These are phyloP conservation scores for Beauveria varroae DNA, from an alignment of 2,329 filamentous ascomycete genomes.

Conservation along the genomic window DNA sequence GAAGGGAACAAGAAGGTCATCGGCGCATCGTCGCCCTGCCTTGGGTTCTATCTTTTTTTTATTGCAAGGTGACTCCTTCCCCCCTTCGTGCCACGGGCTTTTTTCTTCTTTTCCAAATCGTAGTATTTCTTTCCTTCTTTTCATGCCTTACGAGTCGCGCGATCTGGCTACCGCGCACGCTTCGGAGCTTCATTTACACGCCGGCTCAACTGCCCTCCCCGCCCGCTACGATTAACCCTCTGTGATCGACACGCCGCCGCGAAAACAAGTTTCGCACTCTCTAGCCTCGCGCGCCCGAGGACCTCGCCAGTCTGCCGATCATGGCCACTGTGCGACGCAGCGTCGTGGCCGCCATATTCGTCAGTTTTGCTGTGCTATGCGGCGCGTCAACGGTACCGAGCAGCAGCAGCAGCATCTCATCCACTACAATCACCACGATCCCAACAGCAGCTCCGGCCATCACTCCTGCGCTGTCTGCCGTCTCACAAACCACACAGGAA, in stretches of 20 bases:
- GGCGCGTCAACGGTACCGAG: background rate
- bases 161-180: background rate
- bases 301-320: background rate
- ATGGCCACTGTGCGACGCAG: conserved; percentile 1
- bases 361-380: background rate
- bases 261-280: background rate
- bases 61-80: background rate
- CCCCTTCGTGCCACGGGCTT: background rate
- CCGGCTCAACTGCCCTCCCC: background rate
- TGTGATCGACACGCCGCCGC: conserved; percentile 3
- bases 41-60: background rate
- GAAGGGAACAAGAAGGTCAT: background rate
- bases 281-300: background rate
- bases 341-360: background rate
- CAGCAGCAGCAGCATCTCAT: background rate
- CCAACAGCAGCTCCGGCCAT: conserved; percentile 8
- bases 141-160: too few relatives aligned
- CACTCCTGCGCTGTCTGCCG: conserved; percentile 14
- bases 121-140: too few relatives aligned
- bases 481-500: conserved; percentile 1
- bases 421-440: conserved; percentile 11
- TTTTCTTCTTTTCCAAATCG: background rate
- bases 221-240: background rate
- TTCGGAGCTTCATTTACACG: conserved; percentile 2
- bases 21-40: conserved; percentile 1